Evolutionary conservation across 495 filamentous ascomycete species (phyloP), one percentile per base, ranked within the genome.

Genomic region (Tirmania nivea): DNA sequence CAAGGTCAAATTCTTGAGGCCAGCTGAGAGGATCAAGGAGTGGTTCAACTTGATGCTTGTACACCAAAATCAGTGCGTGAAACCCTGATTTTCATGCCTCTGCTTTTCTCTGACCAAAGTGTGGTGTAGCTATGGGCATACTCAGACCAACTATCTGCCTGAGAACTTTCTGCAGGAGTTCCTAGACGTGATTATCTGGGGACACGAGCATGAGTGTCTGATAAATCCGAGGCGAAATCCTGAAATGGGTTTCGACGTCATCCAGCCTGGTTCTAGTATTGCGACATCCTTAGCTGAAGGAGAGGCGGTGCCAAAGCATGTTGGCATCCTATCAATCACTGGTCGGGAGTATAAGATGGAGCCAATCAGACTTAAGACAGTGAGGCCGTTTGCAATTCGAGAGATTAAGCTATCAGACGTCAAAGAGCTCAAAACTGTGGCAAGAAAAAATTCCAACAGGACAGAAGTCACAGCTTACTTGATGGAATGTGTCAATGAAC

Each of bases 1-100:
- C 56, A 85, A 89, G 55, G 89, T 96, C 66, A 89, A 81, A 62
- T 96, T 95, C 70, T 94, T 82, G 63, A 78, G 81, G 53, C 90
- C 90, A 0, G 74, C 74, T 51, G 77, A 81, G 20, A 86, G 95
- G 57, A 82, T 83, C 62, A 69, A 75, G 25, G 87, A 96, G 60
- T 99, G 89, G 84, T 99, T 94, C 74, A 96, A 95, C 65, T 62
- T 99, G 55, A 84, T 96, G 70, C 80, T 82, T 53, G 83, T 99
- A 3, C 90, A 99, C 67, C 90, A 99, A 63, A 99, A 99, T 65
- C 90, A 94, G 66, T 71, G 62, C 34, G 69, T 66, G 21, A 20
- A 17, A 20, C 16, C 21, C n/a, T 37, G 16, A 35, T 48, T 6
- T 36, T 10, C 49, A 35, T 19, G 17, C 0, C 1, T 39, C 34